Evolutionary conservation across 1,139 yeast species (phyloP).

Genomic region (Hanseniaspora gamundiae): DNA sequence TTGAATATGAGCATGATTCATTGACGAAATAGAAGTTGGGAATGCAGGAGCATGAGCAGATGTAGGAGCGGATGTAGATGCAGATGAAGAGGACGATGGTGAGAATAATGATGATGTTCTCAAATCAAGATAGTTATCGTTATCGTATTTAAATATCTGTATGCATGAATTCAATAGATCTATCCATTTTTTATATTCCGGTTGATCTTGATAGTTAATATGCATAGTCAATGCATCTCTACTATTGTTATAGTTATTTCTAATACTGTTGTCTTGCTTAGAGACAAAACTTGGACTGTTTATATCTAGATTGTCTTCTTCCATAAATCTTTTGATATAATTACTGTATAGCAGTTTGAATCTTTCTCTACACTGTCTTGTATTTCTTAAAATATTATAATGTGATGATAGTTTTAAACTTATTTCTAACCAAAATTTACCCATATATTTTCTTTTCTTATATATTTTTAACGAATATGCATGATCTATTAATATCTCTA

Average conservation of each 20-base stretch:
- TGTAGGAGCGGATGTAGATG: no score
- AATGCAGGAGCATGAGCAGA: no score
- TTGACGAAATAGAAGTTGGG: no score
- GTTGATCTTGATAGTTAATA: background rate
- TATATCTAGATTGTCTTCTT: background rate
- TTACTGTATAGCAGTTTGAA: background rate
- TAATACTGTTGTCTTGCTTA: no score
- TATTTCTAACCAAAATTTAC: background rate
- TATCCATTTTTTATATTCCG: background rate
- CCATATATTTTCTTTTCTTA: background rate
- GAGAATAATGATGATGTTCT: background rate
- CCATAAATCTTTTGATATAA: background rate
- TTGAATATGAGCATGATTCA: no score
- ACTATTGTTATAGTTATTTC: no score
- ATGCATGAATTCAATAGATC: background rate
- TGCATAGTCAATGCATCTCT: background rate
- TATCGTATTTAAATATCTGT: background rate
- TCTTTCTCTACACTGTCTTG: slow-evolving; percentile 2
- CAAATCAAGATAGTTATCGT: background rate
- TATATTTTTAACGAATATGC: background rate
- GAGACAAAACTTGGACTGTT: background rate
- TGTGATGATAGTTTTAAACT: background rate
- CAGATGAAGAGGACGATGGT: no score
- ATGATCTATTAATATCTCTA: background rate
- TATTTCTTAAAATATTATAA: background rate